Evolutionary conservation across 2,329 filamentous ascomycete genomes (phyloP).

Genomic region (Blastomyces parvus): DNA sequence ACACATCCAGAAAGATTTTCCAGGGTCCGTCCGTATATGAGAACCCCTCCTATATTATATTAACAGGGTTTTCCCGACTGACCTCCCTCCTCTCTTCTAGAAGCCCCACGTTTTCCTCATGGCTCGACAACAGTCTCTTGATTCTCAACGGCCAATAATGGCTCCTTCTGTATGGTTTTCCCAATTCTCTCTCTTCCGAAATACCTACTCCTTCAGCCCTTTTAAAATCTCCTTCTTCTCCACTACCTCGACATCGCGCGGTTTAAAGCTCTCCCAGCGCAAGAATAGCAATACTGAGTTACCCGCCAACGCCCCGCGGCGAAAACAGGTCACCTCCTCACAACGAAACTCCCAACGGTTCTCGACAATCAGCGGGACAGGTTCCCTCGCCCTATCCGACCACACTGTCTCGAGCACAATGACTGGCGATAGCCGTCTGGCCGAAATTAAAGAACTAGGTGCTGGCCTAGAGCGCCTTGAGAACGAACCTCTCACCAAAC

Average conservation of each 20-base stretch:
- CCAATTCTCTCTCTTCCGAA: constrained; percentile 5
- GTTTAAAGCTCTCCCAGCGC: neutral
- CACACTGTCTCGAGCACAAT: constrained; percentile 33
- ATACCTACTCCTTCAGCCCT: constrained; percentile 14
- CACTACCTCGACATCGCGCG: neutral
- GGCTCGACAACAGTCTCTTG: constrained; percentile 39
- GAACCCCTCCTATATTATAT: neutral
- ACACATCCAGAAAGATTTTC: neutral
- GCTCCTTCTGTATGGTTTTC: constrained; percentile 40
- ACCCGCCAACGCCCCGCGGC: constrained; percentile 8
- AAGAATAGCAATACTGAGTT: neutral
- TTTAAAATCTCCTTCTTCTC: constrained; percentile 11
- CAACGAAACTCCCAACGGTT: constrained; percentile 45
- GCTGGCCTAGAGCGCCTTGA: constrained; percentile 77
- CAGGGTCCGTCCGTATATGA: neutral
- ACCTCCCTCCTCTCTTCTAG: neutral
- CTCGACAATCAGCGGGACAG: constrained; percentile 43
- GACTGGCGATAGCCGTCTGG: constrained; percentile 44
- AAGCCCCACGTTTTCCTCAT: constrained; percentile 16
- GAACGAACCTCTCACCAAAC: constrained; percentile 72
- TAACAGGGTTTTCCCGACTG: neutral
- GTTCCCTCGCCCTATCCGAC: constrained; percentile 40
- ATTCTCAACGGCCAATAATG: constrained; percentile 49
- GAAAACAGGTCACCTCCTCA: constrained; percentile 28
- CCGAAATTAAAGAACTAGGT: constrained; percentile 65